phyloP scores from a whole-genome alignment of 106 monocot genomes.

The Platanthera zijinensis region DNA sequence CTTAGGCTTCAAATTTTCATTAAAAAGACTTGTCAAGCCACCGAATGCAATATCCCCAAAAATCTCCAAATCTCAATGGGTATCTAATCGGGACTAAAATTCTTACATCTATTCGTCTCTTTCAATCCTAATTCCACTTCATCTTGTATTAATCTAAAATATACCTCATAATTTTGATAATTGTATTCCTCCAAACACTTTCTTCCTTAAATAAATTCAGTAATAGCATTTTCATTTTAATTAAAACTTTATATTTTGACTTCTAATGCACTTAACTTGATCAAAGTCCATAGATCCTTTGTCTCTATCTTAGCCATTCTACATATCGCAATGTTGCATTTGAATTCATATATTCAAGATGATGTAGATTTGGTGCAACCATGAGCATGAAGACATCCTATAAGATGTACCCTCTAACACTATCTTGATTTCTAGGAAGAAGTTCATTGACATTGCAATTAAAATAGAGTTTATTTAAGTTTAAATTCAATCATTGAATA shows the following conservation, averaged over 20 bases:
- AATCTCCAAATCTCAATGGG: not conserved
- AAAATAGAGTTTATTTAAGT: too few species aligned
- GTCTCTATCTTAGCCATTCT: not conserved
- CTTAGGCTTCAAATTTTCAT: not conserved
- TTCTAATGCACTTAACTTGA: not conserved
- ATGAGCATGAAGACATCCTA: too few species aligned
- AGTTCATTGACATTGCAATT: not conserved
- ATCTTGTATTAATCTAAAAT: not conserved
- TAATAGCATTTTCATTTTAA: not conserved
- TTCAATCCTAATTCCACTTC: not conserved
- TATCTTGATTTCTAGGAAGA: too few species aligned
- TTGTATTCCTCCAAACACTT: not conserved
- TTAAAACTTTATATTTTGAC: not conserved
- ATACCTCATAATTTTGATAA: not conserved
- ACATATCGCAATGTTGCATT: not conserved
- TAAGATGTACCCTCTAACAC: too few species aligned
- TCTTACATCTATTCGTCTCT: not conserved
- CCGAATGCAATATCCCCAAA: not conserved
- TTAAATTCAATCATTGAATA: too few species aligned
- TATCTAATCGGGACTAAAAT: not conserved
- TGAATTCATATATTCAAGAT: too few species aligned
- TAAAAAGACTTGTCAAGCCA: not conserved
- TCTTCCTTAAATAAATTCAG: not conserved
- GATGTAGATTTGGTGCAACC: too few species aligned
- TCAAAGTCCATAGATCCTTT: not conserved